Percentiles rank a stretch among this genome's conserved stretches.
phyloP scores from a whole-genome alignment of 306 rosid species.

The Citrullus mucosospermus region DNA sequence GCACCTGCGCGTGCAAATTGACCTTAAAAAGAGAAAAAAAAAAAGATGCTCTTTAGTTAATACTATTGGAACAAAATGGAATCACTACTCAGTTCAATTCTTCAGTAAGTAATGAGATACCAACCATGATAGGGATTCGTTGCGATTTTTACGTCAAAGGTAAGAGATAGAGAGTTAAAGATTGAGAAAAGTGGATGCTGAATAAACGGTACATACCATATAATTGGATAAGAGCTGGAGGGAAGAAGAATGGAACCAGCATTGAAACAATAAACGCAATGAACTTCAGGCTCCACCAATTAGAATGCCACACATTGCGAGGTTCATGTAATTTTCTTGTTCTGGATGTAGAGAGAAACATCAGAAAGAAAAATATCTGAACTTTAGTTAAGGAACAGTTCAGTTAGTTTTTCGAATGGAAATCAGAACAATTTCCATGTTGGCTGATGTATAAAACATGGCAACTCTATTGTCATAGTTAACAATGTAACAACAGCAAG shows the following conservation, averaged over 20 bases:
- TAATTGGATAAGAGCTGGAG: conserved; percentile 40
- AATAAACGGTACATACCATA: conserved; percentile 38
- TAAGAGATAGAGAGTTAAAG: background rate
- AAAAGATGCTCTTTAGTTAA: background rate
- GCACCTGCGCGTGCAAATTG: conserved; percentile 83
- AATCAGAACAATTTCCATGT: background rate
- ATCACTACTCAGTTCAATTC: background rate
- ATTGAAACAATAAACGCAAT: conserved; percentile 40
- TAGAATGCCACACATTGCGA: conserved; percentile 71
- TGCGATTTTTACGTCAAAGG: background rate
- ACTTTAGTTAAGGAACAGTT: conserved; percentile 27
- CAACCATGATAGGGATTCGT: background rate
- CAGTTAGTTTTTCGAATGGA: background rate
- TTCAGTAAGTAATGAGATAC: background rate
- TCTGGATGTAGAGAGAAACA: conserved; percentile 55
- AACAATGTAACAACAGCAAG: background rate
- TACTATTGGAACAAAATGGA: background rate
- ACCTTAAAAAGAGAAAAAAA: conserved; percentile 33
- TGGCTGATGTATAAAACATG: background rate
- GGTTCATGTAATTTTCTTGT: conserved; percentile 46
- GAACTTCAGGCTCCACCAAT: conserved; percentile 58
- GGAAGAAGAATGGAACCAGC: conserved; percentile 41
- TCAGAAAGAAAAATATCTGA: conserved; percentile 69
- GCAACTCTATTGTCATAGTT: background rate
- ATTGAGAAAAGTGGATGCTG: background rate